Base-by-base conservation (phyloP, 352 stramenopile genomes). In the Phytophthora europaea region DNA sequence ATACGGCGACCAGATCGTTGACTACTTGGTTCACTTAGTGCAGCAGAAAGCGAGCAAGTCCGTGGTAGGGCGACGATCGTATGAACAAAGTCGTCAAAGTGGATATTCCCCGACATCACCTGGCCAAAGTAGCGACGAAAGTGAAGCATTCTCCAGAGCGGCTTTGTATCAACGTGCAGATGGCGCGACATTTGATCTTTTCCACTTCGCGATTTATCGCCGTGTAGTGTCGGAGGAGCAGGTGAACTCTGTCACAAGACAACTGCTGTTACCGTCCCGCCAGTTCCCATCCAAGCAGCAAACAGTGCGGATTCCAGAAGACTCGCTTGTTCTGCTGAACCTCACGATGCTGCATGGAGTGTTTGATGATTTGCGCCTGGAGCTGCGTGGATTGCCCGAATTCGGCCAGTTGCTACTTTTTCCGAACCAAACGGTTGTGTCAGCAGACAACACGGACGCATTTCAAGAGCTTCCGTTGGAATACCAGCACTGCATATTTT, bases 151-250 rank as follows among this genome's bases (percentile, higher is more conserved):
- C 45, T 79, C 75, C n/a, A 56, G 70, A 69, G 28, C 28, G 9
- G 40, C 36, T 22, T 40, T 82, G 43, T 91, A 87, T 50, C 79
- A 84, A 36, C 68, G 87, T 57, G 83, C 75, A 13, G 64, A 75
- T n/a, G 61, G 65, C 4, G 89, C 85, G 9, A 80, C 52, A 6
- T 93, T 93, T 51, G 87, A 94, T 47, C 33, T 94, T 16, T 94
- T 93, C 51, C 85, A 94, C 36, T 91, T 94, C 47, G 84, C 80
- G 8, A 84, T 94, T 1, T 93, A 92, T 55, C 76, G 79, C 22
- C 73, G 67, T 31, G 78, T 75, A 10, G 71, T 80, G 18, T 73
- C 78, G 0, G 59, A 73, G 22, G 72, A 76, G 7, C 59, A 75
- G 65, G 64, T 79, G 18, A 50, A 53, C 4, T 60, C 53, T 2